These are phyloP conservation scores for Termitomyces sp. DNA, from an alignment of 768 basidiomycete genomes.

Conservation along the genomic window DNA sequence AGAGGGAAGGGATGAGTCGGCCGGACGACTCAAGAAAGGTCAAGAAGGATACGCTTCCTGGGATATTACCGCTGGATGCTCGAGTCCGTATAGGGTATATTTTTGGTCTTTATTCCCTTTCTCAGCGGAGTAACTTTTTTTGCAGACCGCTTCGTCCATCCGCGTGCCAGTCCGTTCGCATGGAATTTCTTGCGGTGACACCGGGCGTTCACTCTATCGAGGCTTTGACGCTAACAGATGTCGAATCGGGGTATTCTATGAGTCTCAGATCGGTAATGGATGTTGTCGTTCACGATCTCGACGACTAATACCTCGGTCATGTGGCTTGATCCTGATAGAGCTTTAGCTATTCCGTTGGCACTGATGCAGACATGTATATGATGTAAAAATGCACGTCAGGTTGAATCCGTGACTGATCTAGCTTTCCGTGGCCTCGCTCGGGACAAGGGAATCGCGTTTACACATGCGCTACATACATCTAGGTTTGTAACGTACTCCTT, in stretches of 20 bases:
- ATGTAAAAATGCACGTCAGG: no score
- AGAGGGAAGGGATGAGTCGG: constrained; percentile 25
- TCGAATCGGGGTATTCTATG: constrained; percentile 66
- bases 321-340: neutral
- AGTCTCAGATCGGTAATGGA: constrained; percentile 75
- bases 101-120: neutral
- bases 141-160: constrained; percentile 70
- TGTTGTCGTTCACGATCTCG: constrained; percentile 62
- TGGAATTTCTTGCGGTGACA: constrained; percentile 77
- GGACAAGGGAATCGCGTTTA: neutral
- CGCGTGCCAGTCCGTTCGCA: constrained; percentile 80
- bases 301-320: constrained; percentile 14
- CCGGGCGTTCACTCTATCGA: constrained; percentile 79
- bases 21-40: constrained; percentile 22
- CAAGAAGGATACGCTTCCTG: constrained; percentile 42
- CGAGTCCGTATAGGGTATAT: constrained; percentile 76
- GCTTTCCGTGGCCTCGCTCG: neutral
- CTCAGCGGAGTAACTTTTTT: neutral
- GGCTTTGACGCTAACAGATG: constrained; percentile 64
- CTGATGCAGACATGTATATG: no score
- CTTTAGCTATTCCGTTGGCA: neutral
- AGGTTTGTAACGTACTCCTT: neutral
- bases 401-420: neutral
- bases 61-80: constrained; percentile 73
- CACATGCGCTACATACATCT: neutral